Base-by-base conservation (phyloP, 805 yeast species). In the Cyberlindnera amylophila region DNA sequence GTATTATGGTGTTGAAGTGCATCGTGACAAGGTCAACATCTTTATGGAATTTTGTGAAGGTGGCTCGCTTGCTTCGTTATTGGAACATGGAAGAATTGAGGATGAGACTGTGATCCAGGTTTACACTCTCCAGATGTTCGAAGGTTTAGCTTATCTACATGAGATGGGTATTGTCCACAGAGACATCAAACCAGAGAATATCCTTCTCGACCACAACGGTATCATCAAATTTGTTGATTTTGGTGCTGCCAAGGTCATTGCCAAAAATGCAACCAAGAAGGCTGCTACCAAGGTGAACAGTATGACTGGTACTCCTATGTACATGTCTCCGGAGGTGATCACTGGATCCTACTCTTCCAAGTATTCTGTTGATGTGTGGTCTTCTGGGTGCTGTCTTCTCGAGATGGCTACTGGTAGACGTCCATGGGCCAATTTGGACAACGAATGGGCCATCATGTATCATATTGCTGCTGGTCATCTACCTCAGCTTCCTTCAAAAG, bases 41-140 rank as follows among this genome's bases (percentile, higher is more conserved):
- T 93, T 93, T 62, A 93, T 93, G 99, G 99, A 93, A 64, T 90
- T 77, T 65, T 93, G 99, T 69, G 95, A 90, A 54, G 90, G 96
- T 31, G 98, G 98, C 1, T 90, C 98, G 0, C 69, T 93, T 44
- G 88, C 96, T 0, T 79, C 86, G 6, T 66, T 90, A 35, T 70
- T 93, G 47, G 89, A 86, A 44, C 93, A 89, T 59, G 98, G 99
- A 9, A 70, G 97, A 46, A 89, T 93, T 54, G 97, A 89, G 59
- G 98, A 93, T 63, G 99, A 93, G 60, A 74, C 86, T 63, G 93
- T 93, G 7, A 81, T 88, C 24, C 96, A 89, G 61, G 83, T 90
- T 23, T 91, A 90, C 60, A 79, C 96, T 0, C 65, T 91, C 44
- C 97, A 93, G 61, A 79, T 93, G 85, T 74, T 93, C 35, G 98